Evolutionary conservation across 352 stramenopile species (phyloP), one percentile per base, ranked within the genome.

Genomic region (Globisporangium alternatum): DNA sequence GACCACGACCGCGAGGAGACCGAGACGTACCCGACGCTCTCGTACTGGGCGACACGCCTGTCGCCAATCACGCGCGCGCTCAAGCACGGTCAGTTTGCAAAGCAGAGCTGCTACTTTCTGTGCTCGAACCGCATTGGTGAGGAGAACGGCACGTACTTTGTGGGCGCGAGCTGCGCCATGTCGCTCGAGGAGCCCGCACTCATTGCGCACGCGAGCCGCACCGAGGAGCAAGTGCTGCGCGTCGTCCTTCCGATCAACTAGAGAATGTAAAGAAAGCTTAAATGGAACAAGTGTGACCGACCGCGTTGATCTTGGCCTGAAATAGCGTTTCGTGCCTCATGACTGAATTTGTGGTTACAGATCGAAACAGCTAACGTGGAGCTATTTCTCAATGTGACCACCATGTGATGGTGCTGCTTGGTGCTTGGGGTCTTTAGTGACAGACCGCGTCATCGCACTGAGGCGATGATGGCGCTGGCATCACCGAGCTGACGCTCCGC

Each of bases 81-180:
- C 30, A 30, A 62, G 12, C 53, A 67, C 21, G 63, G 60, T 17
- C 51, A 58, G n/a, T 87, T 85, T 54, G 4, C 61, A 4, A 88
- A 85, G 48, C 30, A 62, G 1, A 80, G 88, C 51, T 92, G 85
- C 63, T 71, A 90, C 48, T 92, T 91, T 52, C 54, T 95, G 13
- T 89, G 80, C 62, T 80, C 84, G 22, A 95, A 95, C 69, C 81
- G 86, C 57, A 89, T 89, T 51, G 86, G 86, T 33, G 74, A 61
- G 3, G 86, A 95, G 51, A 89, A 89, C 30, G 86, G 86, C 37
- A 92, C 85, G 47, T 83, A 86, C 62, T 95, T 95, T 68, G 84
- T 92, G 19, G 86, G 83, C 56, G 82, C 82, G 21, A 93, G 84
- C 56, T 95, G 86, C 56, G 82, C 73, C 2, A 61, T 93, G 63